Evolutionary conservation across 2,329 filamentous ascomycete species (phyloP), one percentile per base, ranked within the genome.

Genomic region (Neofusicoccum laricinum): DNA sequence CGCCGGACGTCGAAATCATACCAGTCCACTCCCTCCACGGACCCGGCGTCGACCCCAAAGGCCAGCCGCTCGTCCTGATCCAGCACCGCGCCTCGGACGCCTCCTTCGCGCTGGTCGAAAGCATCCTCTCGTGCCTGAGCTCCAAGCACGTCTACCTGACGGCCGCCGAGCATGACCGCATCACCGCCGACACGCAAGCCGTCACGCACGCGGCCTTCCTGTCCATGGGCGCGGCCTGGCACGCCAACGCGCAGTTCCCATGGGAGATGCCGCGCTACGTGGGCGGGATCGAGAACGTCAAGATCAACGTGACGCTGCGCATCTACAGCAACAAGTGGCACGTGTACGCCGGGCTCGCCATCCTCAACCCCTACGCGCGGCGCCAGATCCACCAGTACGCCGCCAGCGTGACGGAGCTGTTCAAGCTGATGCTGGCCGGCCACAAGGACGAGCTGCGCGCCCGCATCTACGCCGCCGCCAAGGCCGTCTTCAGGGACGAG

Each of bases 251-350:
- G 65, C 92, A 99, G 76, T 99, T 98, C 72, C 95, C 96, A 0
- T 99, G 95, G 95, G 94, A 98, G 72, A 88, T 94, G 51, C 88
- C 89, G n/a, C 92, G 95, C 67, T 99, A 98, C 78, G 88, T 97
- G 3, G 95, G 95, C 65, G 96, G 95, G 61, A 96, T 99, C 72
- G 95, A 99, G 78, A 99, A 99, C 77, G 94, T 98, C 71, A 99
- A 99, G 81, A 97, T 98, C 81, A 99, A 99, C 80, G 88, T 98
- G 70, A 98, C 93, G 70, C 82, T 99, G 69, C 93, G 95, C 71
- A 98, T 99, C 80, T 99, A 98, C 81, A 89, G 90, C 66, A 96
- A 97, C 78, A 99, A 98, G 78, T 99, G 96, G 96, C 96, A 99
- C 81, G 95, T 99, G 65, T 99, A 99, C 77, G 95, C 95, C 19